A percentile compares a stretch with the other conserved stretches of the same genome.
These are phyloP conservation scores for Penicillium canariense DNA, from an alignment of 495 filamentous ascomycete genomes.

Conservation along the genomic window DNA sequence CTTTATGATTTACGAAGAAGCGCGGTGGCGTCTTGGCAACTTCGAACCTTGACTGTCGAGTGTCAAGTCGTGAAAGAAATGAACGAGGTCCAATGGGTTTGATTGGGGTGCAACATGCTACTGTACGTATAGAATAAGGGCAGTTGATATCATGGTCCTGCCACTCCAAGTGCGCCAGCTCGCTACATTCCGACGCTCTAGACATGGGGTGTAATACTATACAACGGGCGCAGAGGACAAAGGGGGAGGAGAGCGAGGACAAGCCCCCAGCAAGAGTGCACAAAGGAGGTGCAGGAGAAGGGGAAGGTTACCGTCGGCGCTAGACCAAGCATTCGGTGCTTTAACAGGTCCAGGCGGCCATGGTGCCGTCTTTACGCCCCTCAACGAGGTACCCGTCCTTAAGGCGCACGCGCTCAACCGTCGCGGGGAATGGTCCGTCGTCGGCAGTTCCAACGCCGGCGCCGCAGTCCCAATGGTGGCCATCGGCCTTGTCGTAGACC, in stretches of 20 bases:
- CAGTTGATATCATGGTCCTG: constrained; percentile 13
- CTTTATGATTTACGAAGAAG: neutral
- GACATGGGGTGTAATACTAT: constrained; percentile 28
- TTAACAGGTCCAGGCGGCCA: constrained; percentile 90
- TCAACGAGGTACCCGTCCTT: constrained; percentile 94
- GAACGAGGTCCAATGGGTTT: neutral
- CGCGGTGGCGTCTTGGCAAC: neutral
- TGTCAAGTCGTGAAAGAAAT: neutral
- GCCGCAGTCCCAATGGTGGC: constrained; percentile 95
- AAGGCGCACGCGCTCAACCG: constrained; percentile 85
- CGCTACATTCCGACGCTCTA: constrained; percentile 23
- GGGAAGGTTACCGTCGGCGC: too few relatives aligned
- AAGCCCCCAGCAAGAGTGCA: neutral
- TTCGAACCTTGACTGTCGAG: neutral
- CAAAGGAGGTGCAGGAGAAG: neutral
- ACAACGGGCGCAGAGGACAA: constrained; percentile 18
- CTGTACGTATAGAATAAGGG: constrained; percentile 12
- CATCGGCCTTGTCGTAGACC: constrained; percentile 96
- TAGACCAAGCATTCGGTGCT: neutral
- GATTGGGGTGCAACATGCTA: constrained; percentile 1
- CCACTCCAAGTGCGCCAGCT: constrained; percentile 12
- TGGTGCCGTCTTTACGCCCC: constrained; percentile 80
- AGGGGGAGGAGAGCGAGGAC: neutral
- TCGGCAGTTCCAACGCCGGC: constrained; percentile 68
- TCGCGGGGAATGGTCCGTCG: constrained; percentile 55